Conservation (phyloP, 2,329 filamentous ascomycete species). For the Achaetomium macrosporum region DNA sequence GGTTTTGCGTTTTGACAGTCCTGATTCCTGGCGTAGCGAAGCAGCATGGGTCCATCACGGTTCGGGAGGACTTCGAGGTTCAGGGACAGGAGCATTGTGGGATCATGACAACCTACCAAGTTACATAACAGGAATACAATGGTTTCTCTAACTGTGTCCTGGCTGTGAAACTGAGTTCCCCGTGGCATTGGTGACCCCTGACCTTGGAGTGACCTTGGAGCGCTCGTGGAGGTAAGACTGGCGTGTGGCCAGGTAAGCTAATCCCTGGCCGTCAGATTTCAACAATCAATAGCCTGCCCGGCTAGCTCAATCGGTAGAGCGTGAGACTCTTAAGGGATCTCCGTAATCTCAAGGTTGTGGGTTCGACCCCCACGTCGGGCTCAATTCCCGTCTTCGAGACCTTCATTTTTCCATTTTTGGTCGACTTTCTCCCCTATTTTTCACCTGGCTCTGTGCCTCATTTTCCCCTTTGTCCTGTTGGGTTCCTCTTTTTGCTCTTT, state of each 20-base stretch:
- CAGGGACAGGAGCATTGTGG: not conserved
- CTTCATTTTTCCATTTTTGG: constrained; percentile 7
- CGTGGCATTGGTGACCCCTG: too few species aligned
- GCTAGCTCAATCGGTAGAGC: constrained; percentile 66
- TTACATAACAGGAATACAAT: too few species aligned
- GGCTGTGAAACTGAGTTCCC: too few species aligned
- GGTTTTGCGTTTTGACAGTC: not conserved
- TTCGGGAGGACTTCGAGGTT: not conserved
- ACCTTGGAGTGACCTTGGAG: too few species aligned
- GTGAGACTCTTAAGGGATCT: constrained; percentile 55
- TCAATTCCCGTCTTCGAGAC: constrained; percentile 22
- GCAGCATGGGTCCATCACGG: not conserved
- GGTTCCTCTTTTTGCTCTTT: too few species aligned
- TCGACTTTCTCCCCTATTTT: not conserved
- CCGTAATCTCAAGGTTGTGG: constrained; percentile 26
- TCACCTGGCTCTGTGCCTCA: not conserved
- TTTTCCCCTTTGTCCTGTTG: too few species aligned
- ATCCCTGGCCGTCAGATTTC: too few species aligned
- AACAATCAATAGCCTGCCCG: constrained; percentile 32
- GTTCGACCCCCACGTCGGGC: constrained; percentile 27
- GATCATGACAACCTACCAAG: too few species aligned
- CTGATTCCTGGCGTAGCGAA: not conserved
- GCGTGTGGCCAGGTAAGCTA: too few species aligned
- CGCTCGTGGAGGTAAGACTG: too few species aligned
- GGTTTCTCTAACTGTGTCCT: too few species aligned